Evolutionary conservation across 129 eudicot species (phyloP).

Genomic region (Scalesia atractyloides): DNA sequence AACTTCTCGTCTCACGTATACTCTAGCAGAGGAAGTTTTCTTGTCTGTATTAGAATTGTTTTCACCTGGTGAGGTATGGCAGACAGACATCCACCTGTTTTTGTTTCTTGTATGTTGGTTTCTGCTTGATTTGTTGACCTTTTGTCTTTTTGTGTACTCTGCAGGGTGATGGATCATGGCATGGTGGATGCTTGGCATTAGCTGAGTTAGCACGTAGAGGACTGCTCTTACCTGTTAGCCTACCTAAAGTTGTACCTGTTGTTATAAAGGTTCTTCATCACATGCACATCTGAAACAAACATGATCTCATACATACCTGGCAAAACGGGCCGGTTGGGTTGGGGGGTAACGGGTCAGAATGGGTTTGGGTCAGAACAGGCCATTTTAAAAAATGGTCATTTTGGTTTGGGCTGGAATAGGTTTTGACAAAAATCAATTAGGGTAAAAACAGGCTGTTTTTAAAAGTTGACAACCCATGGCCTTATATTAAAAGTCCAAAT

Average conservation of each 20-base stretch:
- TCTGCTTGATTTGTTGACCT: conserved; percentile 1
- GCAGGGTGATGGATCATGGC: conserved; percentile 99
- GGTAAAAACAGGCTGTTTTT: no score
- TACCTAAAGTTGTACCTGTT: conserved; percentile 95
- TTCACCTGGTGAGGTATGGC: conserved; percentile 92
- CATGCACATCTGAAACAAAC: conserved; percentile 7
- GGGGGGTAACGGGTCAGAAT: no score
- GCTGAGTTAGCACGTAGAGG: conserved; percentile 99
- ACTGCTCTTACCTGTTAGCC: conserved; percentile 88
- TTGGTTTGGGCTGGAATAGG: no score
- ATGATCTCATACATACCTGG: conserved; percentile 3
- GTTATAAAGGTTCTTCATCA: conserved; percentile 65
- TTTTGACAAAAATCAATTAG: no score
- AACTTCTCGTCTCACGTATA: conserved; percentile 72
- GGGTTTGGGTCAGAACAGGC: no score
- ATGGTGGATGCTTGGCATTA: conserved; percentile 98
- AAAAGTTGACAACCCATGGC: no score
- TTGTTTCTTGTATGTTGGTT: conserved; percentile 14
- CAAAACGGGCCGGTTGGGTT: no score
- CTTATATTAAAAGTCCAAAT: no score
- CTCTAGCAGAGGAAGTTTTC: conserved; percentile 87
- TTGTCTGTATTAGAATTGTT: conserved; percentile 88
- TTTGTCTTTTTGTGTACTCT: conserved; percentile 12
- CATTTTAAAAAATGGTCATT: no score
- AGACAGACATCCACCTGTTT: conserved; percentile 21